These are phyloP conservation scores for Suillus subluteus DNA, from an alignment of 768 basidiomycete species.

Conservation along the genomic window DNA sequence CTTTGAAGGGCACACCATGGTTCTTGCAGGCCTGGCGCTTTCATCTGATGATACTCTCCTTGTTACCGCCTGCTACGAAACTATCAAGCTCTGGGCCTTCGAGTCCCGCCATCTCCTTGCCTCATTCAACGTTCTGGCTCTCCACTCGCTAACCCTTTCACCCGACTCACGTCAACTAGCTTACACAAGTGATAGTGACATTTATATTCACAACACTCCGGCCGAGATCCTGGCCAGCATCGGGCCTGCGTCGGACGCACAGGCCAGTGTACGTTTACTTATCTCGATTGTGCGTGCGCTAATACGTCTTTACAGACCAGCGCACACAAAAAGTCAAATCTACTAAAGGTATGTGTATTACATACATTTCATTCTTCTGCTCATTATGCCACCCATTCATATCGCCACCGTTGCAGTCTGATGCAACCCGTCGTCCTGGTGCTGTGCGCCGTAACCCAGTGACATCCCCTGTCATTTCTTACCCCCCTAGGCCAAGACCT, in stretches of 20 bases:
- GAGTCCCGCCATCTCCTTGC: not conserved
- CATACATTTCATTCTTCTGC: not conserved
- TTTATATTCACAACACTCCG: not conserved
- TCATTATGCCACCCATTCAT: not conserved
- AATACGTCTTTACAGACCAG: not conserved
- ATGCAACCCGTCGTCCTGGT: not conserved
- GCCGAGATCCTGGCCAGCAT: not conserved
- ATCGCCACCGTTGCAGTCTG: not conserved
- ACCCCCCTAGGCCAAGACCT: not conserved
- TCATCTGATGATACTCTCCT: not conserved
- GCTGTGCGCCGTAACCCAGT: not conserved
- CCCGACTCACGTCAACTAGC: slow-evolving; percentile 5
- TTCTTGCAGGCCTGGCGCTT: not conserved
- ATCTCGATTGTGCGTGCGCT: not conserved
- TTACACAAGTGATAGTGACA: not conserved
- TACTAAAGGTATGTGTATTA: not conserved
- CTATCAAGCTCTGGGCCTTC: slow-evolving; percentile 4
- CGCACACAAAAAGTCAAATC: not conserved
- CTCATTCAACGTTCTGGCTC: not conserved
- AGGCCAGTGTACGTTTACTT: not conserved
- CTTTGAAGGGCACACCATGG: not conserved
- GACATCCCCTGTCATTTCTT: not conserved
- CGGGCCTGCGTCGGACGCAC: not conserved
- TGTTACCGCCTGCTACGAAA: not conserved
- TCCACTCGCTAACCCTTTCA: not conserved